Evolutionary conservation across 1,284 basidiomycete genomes (phyloP).

Genomic region (Exsudoporus floridanus): DNA sequence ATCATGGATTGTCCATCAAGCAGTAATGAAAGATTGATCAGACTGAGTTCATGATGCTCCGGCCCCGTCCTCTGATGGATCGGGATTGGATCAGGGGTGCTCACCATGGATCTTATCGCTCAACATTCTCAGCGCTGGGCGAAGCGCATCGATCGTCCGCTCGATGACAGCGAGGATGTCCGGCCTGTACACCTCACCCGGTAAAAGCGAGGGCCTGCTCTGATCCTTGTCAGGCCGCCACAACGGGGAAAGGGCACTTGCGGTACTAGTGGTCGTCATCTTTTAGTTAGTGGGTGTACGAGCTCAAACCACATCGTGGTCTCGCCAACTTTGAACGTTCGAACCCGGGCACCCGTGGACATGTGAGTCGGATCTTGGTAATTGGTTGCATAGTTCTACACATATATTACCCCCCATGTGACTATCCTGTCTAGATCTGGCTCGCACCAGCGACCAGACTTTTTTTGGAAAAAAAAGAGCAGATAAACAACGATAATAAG

Average conservation of each 20-base stretch:
- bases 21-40: background rate
- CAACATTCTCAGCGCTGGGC: constrained; percentile 53
- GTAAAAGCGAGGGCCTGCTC: constrained; percentile 10
- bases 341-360: too few species aligned
- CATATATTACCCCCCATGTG: background rate
- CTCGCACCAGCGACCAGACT: background rate
- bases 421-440: constrained; percentile 1
- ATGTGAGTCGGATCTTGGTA: background rate
- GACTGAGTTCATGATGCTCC: background rate
- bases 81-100: too few species aligned
- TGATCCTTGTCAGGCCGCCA: constrained; percentile 26
- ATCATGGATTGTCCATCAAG: too few species aligned
- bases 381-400: constrained; percentile 5
- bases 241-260: background rate
- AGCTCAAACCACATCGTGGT: too few species aligned
- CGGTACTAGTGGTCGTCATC: background rate
- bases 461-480: background rate
- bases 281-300: too few species aligned
- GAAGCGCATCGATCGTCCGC: constrained; percentile 51
- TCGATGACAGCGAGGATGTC: constrained; percentile 57
- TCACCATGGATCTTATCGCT: constrained; percentile 70
- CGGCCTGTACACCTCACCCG: constrained; percentile 31
- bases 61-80: too few species aligned
- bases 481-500: constrained; percentile 38
- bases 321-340: too few species aligned